Evolutionary conservation across 148 eudicot species (phyloP).

Genomic region (Cornus suecica): DNA sequence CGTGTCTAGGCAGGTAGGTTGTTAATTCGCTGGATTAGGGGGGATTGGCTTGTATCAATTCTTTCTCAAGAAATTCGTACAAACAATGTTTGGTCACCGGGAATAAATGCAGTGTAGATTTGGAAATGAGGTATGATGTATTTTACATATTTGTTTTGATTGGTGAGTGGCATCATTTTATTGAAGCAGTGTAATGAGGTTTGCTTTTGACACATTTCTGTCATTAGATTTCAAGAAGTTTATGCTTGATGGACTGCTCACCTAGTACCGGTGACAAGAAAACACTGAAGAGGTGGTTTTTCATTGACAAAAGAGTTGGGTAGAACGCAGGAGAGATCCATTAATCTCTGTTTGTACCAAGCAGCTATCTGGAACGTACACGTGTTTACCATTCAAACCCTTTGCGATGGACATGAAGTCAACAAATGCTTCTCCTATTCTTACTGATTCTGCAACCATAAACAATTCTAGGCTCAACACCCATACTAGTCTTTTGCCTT

Average conservation of each 20-base stretch:
- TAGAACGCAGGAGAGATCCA: slow-evolving; percentile 25
- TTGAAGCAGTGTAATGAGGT: neutral
- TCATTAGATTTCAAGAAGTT: slow-evolving; percentile 38
- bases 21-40: slow-evolving; percentile 4
- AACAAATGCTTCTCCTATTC: slow-evolving; percentile 59
- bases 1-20: slow-evolving; percentile 3
- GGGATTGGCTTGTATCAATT: slow-evolving; percentile 2
- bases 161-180: neutral
- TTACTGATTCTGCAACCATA: slow-evolving; percentile 60
- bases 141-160: neutral
- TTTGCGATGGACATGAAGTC: slow-evolving; percentile 53
- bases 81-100: slow-evolving; percentile 22
- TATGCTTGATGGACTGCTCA: slow-evolving; percentile 69
- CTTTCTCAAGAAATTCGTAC: slow-evolving; percentile 1
- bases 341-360: neutral
- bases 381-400: neutral
- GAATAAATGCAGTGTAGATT: slow-evolving; percentile 45
- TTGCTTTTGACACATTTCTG: neutral
- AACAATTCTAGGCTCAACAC: slow-evolving; percentile 60
- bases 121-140: slow-evolving; percentile 57
- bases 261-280: slow-evolving; percentile 59
- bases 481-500: slow-evolving; percentile 39
- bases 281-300: slow-evolving; percentile 84
- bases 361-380: neutral
- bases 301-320: slow-evolving; percentile 84